Conservation (phyloP, 139 green algal species). For the Chlorokybus atmophyticus region DNA sequence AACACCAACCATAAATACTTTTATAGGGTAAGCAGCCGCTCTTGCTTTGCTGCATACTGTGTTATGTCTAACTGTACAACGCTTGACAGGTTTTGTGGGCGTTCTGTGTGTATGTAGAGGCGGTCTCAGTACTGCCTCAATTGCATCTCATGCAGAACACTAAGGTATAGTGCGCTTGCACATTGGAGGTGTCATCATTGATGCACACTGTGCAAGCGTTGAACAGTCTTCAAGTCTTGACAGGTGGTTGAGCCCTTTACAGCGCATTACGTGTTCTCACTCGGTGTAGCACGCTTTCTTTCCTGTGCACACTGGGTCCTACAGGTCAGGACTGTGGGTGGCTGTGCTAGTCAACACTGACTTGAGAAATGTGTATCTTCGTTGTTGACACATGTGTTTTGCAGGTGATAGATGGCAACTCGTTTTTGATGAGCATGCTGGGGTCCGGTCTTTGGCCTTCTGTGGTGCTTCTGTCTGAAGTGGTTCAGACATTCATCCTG, state of each 20-base stretch:
- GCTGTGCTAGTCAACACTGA: too few species aligned
- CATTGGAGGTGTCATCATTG: slow-evolving; percentile 36
- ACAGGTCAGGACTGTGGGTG: too few species aligned
- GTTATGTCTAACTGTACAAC: too few species aligned
- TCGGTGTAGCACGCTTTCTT: slow-evolving; percentile 91
- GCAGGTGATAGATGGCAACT: slow-evolving; percentile 82
- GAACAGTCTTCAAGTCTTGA: neutral
- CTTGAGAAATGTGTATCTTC: too few species aligned
- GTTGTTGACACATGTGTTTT: too few species aligned
- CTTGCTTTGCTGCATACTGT: too few species aligned
- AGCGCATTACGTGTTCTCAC: slow-evolving; percentile 93
- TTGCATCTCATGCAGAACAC: slow-evolving; percentile 94
- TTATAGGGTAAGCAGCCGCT: too few species aligned
- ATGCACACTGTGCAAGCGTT: neutral
- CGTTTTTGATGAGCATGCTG: slow-evolving; percentile 65
- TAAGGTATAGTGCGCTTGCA: slow-evolving; percentile 34
- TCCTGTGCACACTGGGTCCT: slow-evolving; percentile 95
- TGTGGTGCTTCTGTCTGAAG: slow-evolving; percentile 89
- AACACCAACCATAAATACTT: slow-evolving; percentile 61
- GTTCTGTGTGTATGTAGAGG: slow-evolving; percentile 94
- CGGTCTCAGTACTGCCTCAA: slow-evolving; percentile 88
- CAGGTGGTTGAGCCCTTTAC: slow-evolving; percentile 93
- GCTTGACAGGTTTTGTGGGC: slow-evolving; percentile 85
- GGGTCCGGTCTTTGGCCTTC: slow-evolving; percentile 83
- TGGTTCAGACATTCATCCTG: slow-evolving; percentile 97